Evolutionary conservation across 2,329 filamentous ascomycete genomes (phyloP).

Genomic region (Calonectria naviculata): DNA sequence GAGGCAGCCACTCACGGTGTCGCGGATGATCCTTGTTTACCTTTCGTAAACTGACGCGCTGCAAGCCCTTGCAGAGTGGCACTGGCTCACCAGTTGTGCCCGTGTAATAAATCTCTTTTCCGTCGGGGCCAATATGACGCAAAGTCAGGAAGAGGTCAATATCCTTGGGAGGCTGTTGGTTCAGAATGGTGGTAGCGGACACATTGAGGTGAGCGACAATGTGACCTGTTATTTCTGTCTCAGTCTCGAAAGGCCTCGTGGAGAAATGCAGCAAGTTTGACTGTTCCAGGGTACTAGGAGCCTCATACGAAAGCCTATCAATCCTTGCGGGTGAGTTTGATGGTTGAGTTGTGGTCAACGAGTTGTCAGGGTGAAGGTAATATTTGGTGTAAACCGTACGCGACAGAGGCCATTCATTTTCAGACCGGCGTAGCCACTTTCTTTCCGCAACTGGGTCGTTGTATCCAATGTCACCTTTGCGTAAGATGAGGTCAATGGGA

Average conservation of each 20-base stretch:
- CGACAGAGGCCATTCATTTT: constrained; percentile 75
- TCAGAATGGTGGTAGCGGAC: constrained; percentile 69
- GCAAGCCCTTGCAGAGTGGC: constrained; percentile 73
- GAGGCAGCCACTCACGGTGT: constrained; percentile 65
- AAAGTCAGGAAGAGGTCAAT: constrained; percentile 74
- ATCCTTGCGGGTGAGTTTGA: constrained; percentile 23
- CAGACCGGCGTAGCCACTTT: constrained; percentile 66
- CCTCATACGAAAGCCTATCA: constrained; percentile 65
- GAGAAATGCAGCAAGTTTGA: constrained; percentile 67
- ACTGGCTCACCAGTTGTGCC: constrained; percentile 73
- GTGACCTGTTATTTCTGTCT: constrained; percentile 78
- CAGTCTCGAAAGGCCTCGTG: constrained; percentile 66
- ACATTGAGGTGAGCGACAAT: constrained; percentile 73
- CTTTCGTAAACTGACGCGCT: constrained; percentile 68
- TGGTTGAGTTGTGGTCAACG: constrained; percentile 48
- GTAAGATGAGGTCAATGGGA: constrained; percentile 68
- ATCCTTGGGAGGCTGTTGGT: constrained; percentile 53
- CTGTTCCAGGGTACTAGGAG: constrained; percentile 66
- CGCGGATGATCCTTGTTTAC: constrained; percentile 61
- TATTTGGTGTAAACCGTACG: constrained; percentile 72
- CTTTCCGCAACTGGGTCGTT: constrained; percentile 71
- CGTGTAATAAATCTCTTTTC: constrained; percentile 71
- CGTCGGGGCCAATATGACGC: constrained; percentile 64
- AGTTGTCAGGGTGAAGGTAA: constrained; percentile 62
- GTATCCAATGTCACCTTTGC: constrained; percentile 75